Percentiles rank a stretch among this genome's conserved stretches.
These are phyloP conservation scores for Nitzschia sp. DNA, from an alignment of 108 stramenopile species.

Conservation along the genomic window DNA sequence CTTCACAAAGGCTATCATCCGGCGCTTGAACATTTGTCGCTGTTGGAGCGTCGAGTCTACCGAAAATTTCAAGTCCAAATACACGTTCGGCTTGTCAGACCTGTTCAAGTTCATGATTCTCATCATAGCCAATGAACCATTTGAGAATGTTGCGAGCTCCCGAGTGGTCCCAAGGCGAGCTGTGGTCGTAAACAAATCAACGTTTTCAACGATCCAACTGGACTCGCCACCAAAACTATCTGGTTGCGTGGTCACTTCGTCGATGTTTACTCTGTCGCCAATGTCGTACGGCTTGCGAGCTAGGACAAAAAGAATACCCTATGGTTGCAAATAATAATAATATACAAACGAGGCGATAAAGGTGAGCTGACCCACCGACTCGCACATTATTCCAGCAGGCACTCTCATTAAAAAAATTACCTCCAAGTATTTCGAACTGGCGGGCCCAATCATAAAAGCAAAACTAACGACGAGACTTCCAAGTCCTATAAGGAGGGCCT, in stretches of 20 bases:
- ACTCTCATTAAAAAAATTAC: too few relatives aligned
- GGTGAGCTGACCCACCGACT: too few relatives aligned
- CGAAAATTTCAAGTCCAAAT: conserved; percentile 59
- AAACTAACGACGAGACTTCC: conserved; percentile 41
- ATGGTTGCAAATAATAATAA: too few relatives aligned
- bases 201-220: conserved; percentile 70
- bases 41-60: conserved; percentile 46
- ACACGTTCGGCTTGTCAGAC: conserved; percentile 58
- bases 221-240: conserved; percentile 16
- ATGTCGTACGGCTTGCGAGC: conserved; percentile 72
- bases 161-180: conserved; percentile 63
- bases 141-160: conserved; percentile 67
- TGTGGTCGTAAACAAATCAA: conserved; percentile 70
- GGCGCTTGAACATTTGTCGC: conserved; percentile 33
- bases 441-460: conserved; percentile 60
- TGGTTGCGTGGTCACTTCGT: neutral
- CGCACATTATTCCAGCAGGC: too few relatives aligned
- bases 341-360: too few relatives aligned
- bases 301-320: conserved; percentile 43
- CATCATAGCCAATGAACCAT: conserved; percentile 57
- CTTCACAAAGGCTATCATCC: conserved; percentile 60
- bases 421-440: conserved; percentile 69
- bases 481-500: conserved; percentile 34
- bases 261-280: conserved; percentile 64
- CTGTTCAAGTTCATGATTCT: conserved; percentile 72